Evolutionary conservation across 2,329 filamentous ascomycete species (phyloP).

Genomic region (Dactylellina leptospora): DNA sequence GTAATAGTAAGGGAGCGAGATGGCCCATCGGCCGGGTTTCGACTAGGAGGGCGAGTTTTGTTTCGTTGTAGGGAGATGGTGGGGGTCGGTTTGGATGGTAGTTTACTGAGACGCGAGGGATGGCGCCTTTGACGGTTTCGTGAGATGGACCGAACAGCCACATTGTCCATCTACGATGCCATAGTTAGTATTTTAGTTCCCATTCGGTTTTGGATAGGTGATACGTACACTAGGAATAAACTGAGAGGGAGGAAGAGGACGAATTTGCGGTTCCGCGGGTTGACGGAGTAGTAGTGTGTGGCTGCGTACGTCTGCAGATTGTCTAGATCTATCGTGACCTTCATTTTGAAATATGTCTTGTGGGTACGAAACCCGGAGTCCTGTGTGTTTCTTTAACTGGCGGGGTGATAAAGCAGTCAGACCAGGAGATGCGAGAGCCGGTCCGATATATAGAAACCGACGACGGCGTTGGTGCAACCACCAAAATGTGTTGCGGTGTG

Average conservation of each 20-base stretch:
- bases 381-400: too few relatives aligned
- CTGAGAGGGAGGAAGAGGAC: constrained; percentile 33
- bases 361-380: too few relatives aligned
- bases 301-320: constrained; percentile 24
- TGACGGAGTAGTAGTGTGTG: constrained; percentile 47
- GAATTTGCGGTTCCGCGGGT: constrained; percentile 48
- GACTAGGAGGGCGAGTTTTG: constrained; percentile 68
- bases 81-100: constrained; percentile 55
- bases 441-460: too few relatives aligned
- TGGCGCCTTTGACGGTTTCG: constrained; percentile 28
- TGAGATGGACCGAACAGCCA: constrained; percentile 46
- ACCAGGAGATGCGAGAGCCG: background rate
- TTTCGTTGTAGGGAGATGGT: constrained; percentile 63
- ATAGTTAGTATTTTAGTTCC: background rate
- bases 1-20: constrained; percentile 67
- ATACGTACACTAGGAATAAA: constrained; percentile 41
- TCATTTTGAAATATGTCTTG: constrained; percentile 41
- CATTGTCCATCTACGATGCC: constrained; percentile 36
- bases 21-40: constrained; percentile 65
- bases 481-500: background rate
- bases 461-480: too few relatives aligned
- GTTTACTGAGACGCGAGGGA: constrained; percentile 47
- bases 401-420: background rate
- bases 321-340: constrained; percentile 38
- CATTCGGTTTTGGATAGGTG: background rate